phyloP scores from a whole-genome alignment of 345 rosid species.

The Mallotus nudiflorus region DNA sequence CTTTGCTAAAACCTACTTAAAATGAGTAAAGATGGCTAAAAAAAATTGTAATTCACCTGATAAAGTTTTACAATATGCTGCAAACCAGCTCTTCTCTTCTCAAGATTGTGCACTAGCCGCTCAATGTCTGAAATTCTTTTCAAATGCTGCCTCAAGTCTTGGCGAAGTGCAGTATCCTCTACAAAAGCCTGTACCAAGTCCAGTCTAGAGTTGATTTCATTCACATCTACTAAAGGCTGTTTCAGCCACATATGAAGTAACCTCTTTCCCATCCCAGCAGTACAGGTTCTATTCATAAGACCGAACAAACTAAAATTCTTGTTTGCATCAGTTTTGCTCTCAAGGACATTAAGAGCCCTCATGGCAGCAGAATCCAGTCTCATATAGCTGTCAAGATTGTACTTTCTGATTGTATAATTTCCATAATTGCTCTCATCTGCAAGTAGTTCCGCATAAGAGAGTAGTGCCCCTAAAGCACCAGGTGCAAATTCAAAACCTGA shows the following conservation, averaged over 20 bases:
- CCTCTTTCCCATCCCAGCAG: conserved; percentile 97
- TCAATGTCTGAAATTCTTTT: conserved; percentile 86
- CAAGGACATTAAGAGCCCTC: conserved; percentile 94
- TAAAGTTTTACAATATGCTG: conserved; percentile 90
- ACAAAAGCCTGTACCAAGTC: conserved; percentile 93
- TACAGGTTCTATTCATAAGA: conserved; percentile 96
- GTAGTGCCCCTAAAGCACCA: conserved; percentile 78
- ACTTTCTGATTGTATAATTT: conserved; percentile 58
- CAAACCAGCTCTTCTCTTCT: conserved; percentile 71
- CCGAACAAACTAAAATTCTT: conserved; percentile 95
- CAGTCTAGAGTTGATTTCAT: conserved; percentile 69
- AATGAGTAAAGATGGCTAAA: neutral
- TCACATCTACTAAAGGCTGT: conserved; percentile 81
- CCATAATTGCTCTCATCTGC: conserved; percentile 85
- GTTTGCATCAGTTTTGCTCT: conserved; percentile 93
- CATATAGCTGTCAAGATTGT: conserved; percentile 74
- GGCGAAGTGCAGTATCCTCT: conserved; percentile 85
- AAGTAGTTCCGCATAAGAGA: conserved; percentile 80
- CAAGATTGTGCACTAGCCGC: conserved; percentile 62
- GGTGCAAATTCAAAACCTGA: conserved; percentile 84
- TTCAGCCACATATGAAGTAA: conserved; percentile 94
- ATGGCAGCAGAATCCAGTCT: conserved; percentile 90
- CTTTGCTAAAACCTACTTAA: neutral
- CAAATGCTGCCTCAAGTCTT: conserved; percentile 90
- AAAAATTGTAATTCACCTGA: conserved; percentile 51